Evolutionary conservation across 306 rosid genomes (phyloP).

Genomic region (Quercus wislizeni): DNA sequence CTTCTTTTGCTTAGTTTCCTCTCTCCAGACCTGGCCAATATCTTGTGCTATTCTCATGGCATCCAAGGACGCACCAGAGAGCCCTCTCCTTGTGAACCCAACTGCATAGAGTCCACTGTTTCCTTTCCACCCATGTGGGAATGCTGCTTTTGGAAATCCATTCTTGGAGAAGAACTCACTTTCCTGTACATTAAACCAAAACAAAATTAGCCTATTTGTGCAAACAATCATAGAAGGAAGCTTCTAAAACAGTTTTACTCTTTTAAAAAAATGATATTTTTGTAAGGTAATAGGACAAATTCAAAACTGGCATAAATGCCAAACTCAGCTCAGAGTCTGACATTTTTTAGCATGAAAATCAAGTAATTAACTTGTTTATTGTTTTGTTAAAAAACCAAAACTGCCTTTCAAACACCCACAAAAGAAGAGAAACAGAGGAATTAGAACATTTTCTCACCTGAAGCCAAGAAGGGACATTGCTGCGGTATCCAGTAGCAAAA

Average conservation of each 20-base stretch:
- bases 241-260: not conserved
- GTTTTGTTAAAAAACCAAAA: not conserved
- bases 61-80: constrained; percentile 78
- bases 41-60: constrained; percentile 78
- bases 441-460: constrained; percentile 57
- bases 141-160: constrained; percentile 76
- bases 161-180: constrained; percentile 73
- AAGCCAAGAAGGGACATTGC: constrained; percentile 98
- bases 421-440: not conserved
- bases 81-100: constrained; percentile 93
- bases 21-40: constrained; percentile 70
- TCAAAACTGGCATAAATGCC: not conserved
- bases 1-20: constrained; percentile 59
- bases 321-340: constrained; percentile 15
- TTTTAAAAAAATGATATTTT: not conserved
- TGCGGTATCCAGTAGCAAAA: constrained; percentile 87
- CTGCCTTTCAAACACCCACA: not conserved
- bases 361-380: not conserved
- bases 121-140: constrained; percentile 93
- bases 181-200: constrained; percentile 54
- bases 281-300: constrained; percentile 10
- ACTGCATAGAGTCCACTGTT: constrained; percentile 84
- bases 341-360: not conserved
- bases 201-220: constrained; percentile 23
- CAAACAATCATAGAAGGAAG: not conserved